phyloP scores from a whole-genome alignment of 2,329 filamentous ascomycete genomes.

The Diplodia intermedia region DNA sequence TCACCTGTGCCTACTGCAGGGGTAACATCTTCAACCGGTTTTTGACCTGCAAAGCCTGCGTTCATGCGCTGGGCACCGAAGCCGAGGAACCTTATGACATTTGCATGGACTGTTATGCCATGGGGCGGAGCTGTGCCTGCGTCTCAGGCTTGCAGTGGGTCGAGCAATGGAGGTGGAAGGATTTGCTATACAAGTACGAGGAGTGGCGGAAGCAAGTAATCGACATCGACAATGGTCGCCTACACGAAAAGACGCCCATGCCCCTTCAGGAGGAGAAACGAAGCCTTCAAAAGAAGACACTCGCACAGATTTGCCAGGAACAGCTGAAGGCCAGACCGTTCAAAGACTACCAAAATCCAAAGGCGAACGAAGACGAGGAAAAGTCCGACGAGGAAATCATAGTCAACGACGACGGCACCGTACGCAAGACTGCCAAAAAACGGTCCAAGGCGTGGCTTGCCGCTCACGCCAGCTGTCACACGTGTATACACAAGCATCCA shows the following conservation, averaged over 20 bases:
- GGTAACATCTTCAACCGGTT: slow-evolving; percentile 98
- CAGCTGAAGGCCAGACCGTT: slow-evolving; percentile 81
- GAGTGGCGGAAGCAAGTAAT: slow-evolving; percentile 81
- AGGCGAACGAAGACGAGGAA: slow-evolving; percentile 52
- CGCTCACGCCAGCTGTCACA: slow-evolving; percentile 72
- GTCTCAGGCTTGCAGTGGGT: slow-evolving; percentile 87
- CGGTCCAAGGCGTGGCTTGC: slow-evolving; percentile 59
- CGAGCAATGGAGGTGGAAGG: slow-evolving; percentile 88
- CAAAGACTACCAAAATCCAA: slow-evolving; percentile 76
- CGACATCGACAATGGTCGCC: slow-evolving; percentile 71
- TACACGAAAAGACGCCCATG: slow-evolving; percentile 70
- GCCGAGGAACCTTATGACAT: slow-evolving; percentile 91
- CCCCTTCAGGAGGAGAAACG: slow-evolving; percentile 74
- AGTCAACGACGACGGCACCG: slow-evolving; percentile 67
- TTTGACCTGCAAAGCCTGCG: slow-evolving; percentile 86
- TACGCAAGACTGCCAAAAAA: slow-evolving; percentile 70
- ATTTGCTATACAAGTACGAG: slow-evolving; percentile 79
- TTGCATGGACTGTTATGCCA: slow-evolving; percentile 98
- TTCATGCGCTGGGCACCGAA: slow-evolving; percentile 68
- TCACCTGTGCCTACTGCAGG: slow-evolving; percentile 94
- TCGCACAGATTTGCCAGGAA: slow-evolving; percentile 94
- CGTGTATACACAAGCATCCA: slow-evolving; percentile 80
- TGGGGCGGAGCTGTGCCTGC: slow-evolving; percentile 92
- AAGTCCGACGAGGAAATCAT: slow-evolving; percentile 61
- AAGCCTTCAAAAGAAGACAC: slow-evolving; percentile 73